These are phyloP conservation scores for Diaporthe caulivora DNA, from an alignment of 2,329 filamentous ascomycete species.

Conservation along the genomic window DNA sequence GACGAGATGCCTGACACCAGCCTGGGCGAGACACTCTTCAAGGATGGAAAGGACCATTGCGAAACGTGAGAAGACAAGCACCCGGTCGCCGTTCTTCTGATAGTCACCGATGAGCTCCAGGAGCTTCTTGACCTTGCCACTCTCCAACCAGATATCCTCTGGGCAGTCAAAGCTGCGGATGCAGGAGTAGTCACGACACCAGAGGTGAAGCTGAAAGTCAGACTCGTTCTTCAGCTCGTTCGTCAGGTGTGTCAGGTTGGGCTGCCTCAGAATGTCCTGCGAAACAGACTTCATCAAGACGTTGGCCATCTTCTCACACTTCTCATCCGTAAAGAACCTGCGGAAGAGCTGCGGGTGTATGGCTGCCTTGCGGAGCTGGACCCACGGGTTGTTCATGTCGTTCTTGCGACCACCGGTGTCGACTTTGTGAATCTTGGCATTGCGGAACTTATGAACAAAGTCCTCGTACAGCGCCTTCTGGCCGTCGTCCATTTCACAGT, in stretches of 20 bases:
- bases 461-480: conserved; percentile 81
- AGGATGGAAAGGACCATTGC: conserved; percentile 92
- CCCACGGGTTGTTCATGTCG: conserved; percentile 80
- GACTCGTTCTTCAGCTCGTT: conserved; percentile 70
- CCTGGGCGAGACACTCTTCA: conserved; percentile 80
- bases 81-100: conserved; percentile 84
- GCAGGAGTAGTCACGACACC: conserved; percentile 72
- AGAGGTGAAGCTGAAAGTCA: conserved; percentile 75
- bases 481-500: conserved; percentile 80
- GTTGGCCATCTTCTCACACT: conserved; percentile 81
- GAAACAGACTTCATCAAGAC: conserved; percentile 79
- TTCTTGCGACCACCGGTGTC: conserved; percentile 66
- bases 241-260: conserved; percentile 64
- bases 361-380: conserved; percentile 91
- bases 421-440: conserved; percentile 71
- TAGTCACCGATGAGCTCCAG: conserved; percentile 80
- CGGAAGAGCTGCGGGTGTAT: conserved; percentile 93
- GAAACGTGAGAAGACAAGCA: conserved; percentile 94
- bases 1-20: conserved; percentile 83
- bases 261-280: conserved; percentile 65
- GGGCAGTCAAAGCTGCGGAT: conserved; percentile 67
- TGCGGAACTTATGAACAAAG: conserved; percentile 73
- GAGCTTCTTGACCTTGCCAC: conserved; percentile 88
- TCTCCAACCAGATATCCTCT: conserved; percentile 66
- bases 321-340: conserved; percentile 80